Evolutionary conservation across 2,329 filamentous ascomycete species (phyloP).

Genomic region (Byssoonygena ceratinophila): DNA sequence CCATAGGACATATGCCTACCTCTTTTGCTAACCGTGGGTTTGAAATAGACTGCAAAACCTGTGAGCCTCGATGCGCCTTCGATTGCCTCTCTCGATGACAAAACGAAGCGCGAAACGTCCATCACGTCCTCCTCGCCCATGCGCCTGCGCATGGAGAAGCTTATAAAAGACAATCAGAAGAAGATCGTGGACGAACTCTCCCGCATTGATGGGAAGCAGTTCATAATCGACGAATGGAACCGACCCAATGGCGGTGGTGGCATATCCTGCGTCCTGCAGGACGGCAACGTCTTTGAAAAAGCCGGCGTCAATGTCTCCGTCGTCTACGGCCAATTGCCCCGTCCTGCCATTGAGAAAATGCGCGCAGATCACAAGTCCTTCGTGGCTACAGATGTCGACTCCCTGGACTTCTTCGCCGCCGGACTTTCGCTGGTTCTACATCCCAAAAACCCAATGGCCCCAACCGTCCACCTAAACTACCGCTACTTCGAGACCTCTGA

Average conservation of each 20-base stretch:
- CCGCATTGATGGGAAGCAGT: constrained; percentile 69
- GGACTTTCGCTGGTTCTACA: constrained; percentile 89
- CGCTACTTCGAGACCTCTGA: constrained; percentile 95
- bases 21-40: constrained; percentile 1
- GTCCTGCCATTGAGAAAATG: constrained; percentile 85
- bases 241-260: constrained; percentile 83
- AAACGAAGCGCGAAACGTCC: constrained; percentile 66
- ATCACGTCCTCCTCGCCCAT: constrained; percentile 75
- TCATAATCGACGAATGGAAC: constrained; percentile 76
- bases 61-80: constrained; percentile 36
- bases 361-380: constrained; percentile 88
- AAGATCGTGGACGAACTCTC: constrained; percentile 76
- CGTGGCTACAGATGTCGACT: constrained; percentile 62
- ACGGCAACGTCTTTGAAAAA: constrained; percentile 96
- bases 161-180: constrained; percentile 87
- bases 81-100: constrained; percentile 74
- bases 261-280: constrained; percentile 87
- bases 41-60: constrained; percentile 1
- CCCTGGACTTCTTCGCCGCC: constrained; percentile 87
- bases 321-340: constrained; percentile 83
- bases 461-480: constrained; percentile 96
- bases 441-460: constrained; percentile 89
- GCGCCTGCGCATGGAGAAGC: constrained; percentile 93
- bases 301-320: constrained; percentile 90
- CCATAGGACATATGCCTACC: not conserved